Evolutionary conservation across 306 rosid species (phyloP).

Genomic region (Lagenaria siceraria): DNA sequence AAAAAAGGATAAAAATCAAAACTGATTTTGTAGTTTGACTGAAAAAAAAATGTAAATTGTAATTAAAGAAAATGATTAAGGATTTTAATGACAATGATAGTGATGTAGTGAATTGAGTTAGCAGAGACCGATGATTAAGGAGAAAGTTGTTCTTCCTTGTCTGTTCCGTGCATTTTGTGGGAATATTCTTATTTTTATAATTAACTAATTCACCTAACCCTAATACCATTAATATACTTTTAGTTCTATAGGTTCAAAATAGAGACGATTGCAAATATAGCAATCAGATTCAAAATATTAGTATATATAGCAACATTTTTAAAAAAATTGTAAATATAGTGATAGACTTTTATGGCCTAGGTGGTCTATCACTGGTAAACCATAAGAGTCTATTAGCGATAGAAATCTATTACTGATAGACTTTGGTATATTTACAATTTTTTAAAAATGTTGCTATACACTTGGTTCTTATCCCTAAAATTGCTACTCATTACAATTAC

Average conservation of each 20-base stretch:
- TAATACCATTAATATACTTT: not conserved
- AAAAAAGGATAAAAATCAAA: not conserved
- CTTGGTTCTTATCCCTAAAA: too few species aligned
- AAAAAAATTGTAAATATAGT: too few species aligned
- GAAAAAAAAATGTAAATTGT: not conserved
- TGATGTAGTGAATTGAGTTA: not conserved
- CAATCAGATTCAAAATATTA: too few species aligned
- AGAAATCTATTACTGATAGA: too few species aligned
- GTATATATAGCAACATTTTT: too few species aligned
- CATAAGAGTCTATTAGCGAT: too few species aligned
- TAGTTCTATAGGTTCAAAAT: not conserved
- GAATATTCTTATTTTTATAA: not conserved
- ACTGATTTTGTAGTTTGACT: not conserved
- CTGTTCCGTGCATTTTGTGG: constrained; percentile 10
- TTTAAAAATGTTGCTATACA: too few species aligned
- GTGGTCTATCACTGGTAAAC: too few species aligned
- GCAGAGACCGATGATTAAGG: constrained; percentile 21
- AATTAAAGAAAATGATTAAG: not conserved
- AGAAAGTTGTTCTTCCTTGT: constrained; percentile 20
- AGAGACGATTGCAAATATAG: too few species aligned
- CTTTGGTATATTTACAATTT: too few species aligned
- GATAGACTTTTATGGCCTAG: too few species aligned
- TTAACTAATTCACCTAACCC: constrained; percentile 1
- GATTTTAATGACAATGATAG: not conserved
- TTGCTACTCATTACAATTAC: too few species aligned